Base-by-base conservation (phyloP, 306 rosid genomes). In the Psophocarpus tetragonolobus region DNA sequence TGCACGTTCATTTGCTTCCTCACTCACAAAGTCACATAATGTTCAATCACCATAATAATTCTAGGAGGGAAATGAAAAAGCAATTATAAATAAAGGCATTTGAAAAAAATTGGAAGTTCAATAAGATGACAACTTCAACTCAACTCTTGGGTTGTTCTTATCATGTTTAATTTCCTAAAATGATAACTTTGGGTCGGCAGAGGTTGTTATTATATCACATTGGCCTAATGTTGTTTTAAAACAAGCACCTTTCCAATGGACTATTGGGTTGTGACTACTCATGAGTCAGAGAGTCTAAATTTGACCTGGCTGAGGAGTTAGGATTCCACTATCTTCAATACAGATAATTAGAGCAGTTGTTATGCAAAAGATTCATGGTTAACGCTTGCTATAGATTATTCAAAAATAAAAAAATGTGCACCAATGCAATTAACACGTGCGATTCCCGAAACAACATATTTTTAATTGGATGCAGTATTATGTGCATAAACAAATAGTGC, bases 151-250 rank as follows among this genome's bases (percentile, higher is more conserved):
- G 14, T 63, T 29, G 15, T 17, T 54, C 29, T 38, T 36, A 21
- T 71, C 6, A 32, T 12, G 29, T 23, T 35, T 35, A 23, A 35
- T 39, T 64, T 18, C 8, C 20, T 39, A 38, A 35, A 51, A 20
- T 39, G 17, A 12, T 68, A 38, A 29, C 3, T 56, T 17, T 17
- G 66, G 54, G 75, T 58, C 54, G 82, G 82, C 83, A 61, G 65
- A 45, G 70, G 73, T 71, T 26, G 77, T 71, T 79, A 79, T 6
- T 61, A 71, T 48, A 79, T 71, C 83, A 79, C 73, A 72, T 79
- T 70, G 6, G 17, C 72, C 36, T 78, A 21, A n/a, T 51, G 23
- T 61, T 53, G 14, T 21, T 61, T 12, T 29, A n/a, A 74, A 53
- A n/a, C 14, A 50, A 15, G 21, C 41, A 23, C 51, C 63, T 58